A percentile compares a stretch with the other conserved stretches of the same genome.
Conservation (phyloP, 768 basidiomycete genomes). For the Crassisporium funariophilum region DNA sequence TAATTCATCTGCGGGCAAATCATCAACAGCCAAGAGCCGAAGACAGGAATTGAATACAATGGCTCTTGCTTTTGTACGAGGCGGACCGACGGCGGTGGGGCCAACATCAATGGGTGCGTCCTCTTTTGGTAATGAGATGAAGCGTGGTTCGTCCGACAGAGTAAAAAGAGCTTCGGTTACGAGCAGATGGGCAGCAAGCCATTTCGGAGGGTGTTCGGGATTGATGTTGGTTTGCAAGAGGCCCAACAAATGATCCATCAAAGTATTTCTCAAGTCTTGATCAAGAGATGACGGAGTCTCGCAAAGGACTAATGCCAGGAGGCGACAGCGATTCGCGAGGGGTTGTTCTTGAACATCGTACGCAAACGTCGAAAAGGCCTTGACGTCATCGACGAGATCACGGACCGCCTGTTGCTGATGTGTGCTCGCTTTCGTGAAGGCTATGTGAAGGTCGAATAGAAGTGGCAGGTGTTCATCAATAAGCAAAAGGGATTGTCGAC, state of each 20-base stretch:
- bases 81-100: conserved; percentile 59
- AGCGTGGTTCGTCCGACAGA: conserved; percentile 69
- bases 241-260: conserved; percentile 72
- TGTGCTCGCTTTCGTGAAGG: conserved; percentile 69
- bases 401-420: conserved; percentile 69
- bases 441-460: conserved; percentile 84
- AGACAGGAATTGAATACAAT: conserved; percentile 78
- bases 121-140: conserved; percentile 69
- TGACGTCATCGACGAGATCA: conserved; percentile 78
- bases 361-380: conserved; percentile 62
- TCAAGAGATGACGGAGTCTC: conserved; percentile 68
- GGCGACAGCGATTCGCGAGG: conserved; percentile 78
- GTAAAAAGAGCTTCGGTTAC: conserved; percentile 85
- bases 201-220: conserved; percentile 71
- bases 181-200: conserved; percentile 85
- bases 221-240: conserved; percentile 62
- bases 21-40: conserved; percentile 63
- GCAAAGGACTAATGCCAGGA: conserved; percentile 81
- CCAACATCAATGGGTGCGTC: conserved; percentile 59
- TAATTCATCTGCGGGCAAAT: conserved; percentile 77
- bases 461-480: conserved; percentile 87
- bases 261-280: conserved; percentile 49
- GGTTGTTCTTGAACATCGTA: conserved; percentile 75
- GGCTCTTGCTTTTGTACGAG: conserved; percentile 59
- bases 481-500: conserved; percentile 70